These are phyloP conservation scores for Curvularia eragrostidis DNA, from an alignment of 2,329 filamentous ascomycete species.

Conservation along the genomic window DNA sequence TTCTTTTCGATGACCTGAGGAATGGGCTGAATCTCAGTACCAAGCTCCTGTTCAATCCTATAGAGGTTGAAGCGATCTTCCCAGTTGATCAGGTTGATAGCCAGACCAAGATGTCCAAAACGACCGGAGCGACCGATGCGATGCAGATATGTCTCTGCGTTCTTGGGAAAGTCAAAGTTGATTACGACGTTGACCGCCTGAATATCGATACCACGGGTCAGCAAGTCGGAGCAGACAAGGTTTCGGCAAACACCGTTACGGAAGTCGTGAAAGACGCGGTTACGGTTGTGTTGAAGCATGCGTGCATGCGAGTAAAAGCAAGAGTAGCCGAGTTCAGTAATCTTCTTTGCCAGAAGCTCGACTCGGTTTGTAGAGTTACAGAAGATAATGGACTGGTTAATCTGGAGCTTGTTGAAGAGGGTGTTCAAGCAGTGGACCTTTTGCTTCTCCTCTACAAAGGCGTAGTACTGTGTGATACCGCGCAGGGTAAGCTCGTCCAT, in stretches of 20 bases:
- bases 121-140: slow-evolving; percentile 97
- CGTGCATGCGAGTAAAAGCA: slow-evolving; percentile 99
- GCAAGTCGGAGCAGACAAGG: slow-evolving; percentile 94
- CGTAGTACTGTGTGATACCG: slow-evolving; percentile 99
- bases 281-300: slow-evolving; percentile 96
- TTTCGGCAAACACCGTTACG: slow-evolving; percentile 97
- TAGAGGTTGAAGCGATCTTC: slow-evolving; percentile 98
- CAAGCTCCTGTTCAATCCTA: slow-evolving; percentile 96
- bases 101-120: slow-evolving; percentile 94
- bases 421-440: slow-evolving; percentile 99
- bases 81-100: slow-evolving; percentile 99
- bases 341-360: slow-evolving; percentile 97
- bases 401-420: slow-evolving; percentile 97
- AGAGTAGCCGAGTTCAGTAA: slow-evolving; percentile 97
- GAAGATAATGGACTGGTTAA: slow-evolving; percentile 99
- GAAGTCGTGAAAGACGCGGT: slow-evolving; percentile 99
- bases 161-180: slow-evolving; percentile 99
- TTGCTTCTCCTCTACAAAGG: slow-evolving; percentile 98
- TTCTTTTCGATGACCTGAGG: slow-evolving; percentile 94
- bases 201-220: slow-evolving; percentile 99
- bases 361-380: slow-evolving; percentile 99
- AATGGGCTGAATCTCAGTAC: slow-evolving; percentile 97
- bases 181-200: slow-evolving; percentile 99
- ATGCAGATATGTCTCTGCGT: slow-evolving; percentile 97
- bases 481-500: slow-evolving; percentile 99